Evolutionary conservation across 2,329 filamentous ascomycete species (phyloP), one percentile per base, ranked within the genome.

Genomic region (Aspergillus neoniger): DNA sequence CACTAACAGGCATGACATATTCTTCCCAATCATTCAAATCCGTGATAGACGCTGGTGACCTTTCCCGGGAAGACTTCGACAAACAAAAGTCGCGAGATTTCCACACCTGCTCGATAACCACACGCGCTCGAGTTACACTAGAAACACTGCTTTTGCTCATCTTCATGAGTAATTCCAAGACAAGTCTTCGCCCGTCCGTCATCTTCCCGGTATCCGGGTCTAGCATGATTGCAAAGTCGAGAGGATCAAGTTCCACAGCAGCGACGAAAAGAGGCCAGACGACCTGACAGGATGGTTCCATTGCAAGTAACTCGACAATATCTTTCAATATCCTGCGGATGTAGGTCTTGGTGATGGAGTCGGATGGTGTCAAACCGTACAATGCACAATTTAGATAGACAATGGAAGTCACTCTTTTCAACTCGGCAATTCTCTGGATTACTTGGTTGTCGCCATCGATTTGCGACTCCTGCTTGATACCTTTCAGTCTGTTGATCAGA

Each of bases 91-190:
- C 49, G 23, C 76, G 69, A 44, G 70, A 68, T 43, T 70, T 67
- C 77, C 77, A 79, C 15, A 79, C 72, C 21, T 73, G 76, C 17
- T 73, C 70, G 30, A 79, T 76, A 1, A 79, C 77, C 3, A 72
- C 70, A 5, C 74, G 67, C 5, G 73, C 77, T 7, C 74, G 69
- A 14, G 71, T 66, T 1, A 78, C 68, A 50, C 79, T 79, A 0
- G 77, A 53, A 3, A 60, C 55, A 30, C 54, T 60, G 12, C 25
- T 52, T 4, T 53, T 57, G 14, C 54, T 44, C 58, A 60, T 60
- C 14, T 41, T 49, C 17, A 15, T 58, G 9, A 47, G 54, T 39
- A 51, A 3, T 4, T 21, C 41, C 38, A 52, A 30, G 17, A 52
- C 38, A n/a, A 58, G 8, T 4, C 36, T 17, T 19, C 56, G 28